These are phyloP conservation scores for Solanum chilense DNA, from an alignment of 257 asterid species.

Conservation along the genomic window DNA sequence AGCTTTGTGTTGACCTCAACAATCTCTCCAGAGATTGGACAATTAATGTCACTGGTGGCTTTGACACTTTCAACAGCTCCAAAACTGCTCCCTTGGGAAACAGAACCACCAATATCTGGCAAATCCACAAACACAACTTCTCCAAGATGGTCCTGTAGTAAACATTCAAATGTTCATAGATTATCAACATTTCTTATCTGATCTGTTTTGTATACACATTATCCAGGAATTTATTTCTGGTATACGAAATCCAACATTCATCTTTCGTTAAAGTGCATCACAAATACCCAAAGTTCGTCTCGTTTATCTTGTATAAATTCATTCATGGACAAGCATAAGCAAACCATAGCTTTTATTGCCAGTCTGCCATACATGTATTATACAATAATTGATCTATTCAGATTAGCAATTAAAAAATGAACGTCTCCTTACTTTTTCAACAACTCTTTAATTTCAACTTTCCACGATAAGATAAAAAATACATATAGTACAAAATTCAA, in stretches of 20 bases:
- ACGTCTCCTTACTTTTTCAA: background rate
- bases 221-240: background rate
- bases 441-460: background rate
- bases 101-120: constrained; percentile 57
- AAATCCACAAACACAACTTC: constrained; percentile 89
- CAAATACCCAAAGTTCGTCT: background rate
- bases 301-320: background rate
- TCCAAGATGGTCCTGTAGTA: constrained; percentile 69
- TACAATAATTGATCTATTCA: background rate
- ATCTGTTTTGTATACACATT: background rate
- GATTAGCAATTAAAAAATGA: background rate
- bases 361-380: background rate
- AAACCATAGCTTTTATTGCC: background rate
- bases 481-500: background rate
- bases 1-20: constrained; percentile 69
- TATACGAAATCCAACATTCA: background rate
- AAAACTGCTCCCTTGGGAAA: constrained; percentile 39
- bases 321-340: background rate
- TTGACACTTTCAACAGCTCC: constrained; percentile 92
- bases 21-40: constrained; percentile 86
- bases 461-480: no score
- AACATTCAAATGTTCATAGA: background rate
- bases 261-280: background rate
- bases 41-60: constrained; percentile 78
- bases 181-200: background rate